Evolutionary conservation across 805 yeast species (phyloP), one percentile per base, ranked within the genome.

Genomic region (Peterozyma xylosa): DNA sequence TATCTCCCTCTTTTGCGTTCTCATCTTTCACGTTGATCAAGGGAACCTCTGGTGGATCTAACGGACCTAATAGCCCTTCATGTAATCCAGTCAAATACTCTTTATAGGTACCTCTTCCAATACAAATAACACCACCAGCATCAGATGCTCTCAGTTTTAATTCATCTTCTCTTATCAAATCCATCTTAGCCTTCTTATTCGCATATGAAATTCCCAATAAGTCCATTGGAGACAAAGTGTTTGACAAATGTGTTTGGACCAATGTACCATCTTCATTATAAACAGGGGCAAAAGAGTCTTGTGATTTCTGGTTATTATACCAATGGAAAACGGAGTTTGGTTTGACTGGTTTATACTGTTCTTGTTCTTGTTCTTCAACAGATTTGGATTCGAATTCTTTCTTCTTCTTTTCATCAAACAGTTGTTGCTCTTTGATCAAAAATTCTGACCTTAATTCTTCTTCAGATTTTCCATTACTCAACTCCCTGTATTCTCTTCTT

Each of bases 81-180:
- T 93, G 96, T 10, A 93, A 59, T 9, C 99, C 99, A 37, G 75
- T 73, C 42, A 93, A 59, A 58, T 88, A 93, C 68, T 93, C 99
- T 60, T 91, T 91, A 60, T 77, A 93, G 0, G 97, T 91, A 45
- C 99, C 99, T 59, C 99, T 74, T 4, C 99, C 99, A 21, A 93
- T 66, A 58, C 96, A 86, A 16, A 93, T 74, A 11, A 89, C 82
- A 37, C 98, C 99, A 21, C 97, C 97, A 9, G 81, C 75, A 29
- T 70, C 54, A 11, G 58, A 57, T 2, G 77, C 73, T 30, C 70
- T 68, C 2, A 50, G 41, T 3, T 64, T 69, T 30, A 68, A 60
- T 2, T 79, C 68, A 55, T 80, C 82, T 42, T 79, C 74, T 42
- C 62, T 58, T 0, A 60, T 54, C 7, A 66, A 41, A 1, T 62